Evolutionary conservation across 208 protist species (phyloP), one percentile per base, ranked within the genome.

Genomic region (Balamuthia mandrillaris): DNA sequence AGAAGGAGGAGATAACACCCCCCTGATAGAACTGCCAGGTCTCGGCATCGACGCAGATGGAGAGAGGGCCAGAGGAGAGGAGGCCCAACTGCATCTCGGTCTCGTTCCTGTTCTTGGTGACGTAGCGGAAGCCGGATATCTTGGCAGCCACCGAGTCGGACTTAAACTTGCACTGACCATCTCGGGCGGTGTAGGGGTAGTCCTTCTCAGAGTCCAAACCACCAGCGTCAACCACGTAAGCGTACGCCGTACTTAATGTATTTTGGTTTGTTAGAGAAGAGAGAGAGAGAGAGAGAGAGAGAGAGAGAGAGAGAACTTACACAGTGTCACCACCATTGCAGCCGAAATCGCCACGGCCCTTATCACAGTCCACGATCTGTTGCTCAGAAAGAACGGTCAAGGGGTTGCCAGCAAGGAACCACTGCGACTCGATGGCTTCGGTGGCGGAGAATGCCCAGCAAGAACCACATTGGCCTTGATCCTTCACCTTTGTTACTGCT

Each of bases 401-500:
- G 3, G 89, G 79, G 83, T 95, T 52, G 35, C 92, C 92, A 5
- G 85, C 78, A 3, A 91, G 66, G 49, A 87, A 91, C 91, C 91
- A 95, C 88, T 91, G 88, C 37, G 95, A 91, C 87, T 98, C 96
- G 47, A 97, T 92, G 79, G 95, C 93, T 70, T 96, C 92, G 61
- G 94, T 95, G n/a, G 95, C 89, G n/a, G 95, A 95, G 95, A 98
- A 97, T 63, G 95, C 89, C 96, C 96, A 98, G 92, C 96, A 96
- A 41, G 92, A 95, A 84, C 95, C 95, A 88, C 94, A 97, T 39
- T 58, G 75, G 44, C 91, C 18, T 4, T 12, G 52, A 2, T 4
- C 63, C 42, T 75, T 37, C 21, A 72, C n/a, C n/a, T n/a, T n/a
- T n/a, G n/a, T n/a, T n/a, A n/a, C n/a, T n/a, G n/a, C n/a, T n/a